Evolutionary conservation across 1,284 basidiomycete genomes (phyloP).

Genomic region (Puccinia coronata): DNA sequence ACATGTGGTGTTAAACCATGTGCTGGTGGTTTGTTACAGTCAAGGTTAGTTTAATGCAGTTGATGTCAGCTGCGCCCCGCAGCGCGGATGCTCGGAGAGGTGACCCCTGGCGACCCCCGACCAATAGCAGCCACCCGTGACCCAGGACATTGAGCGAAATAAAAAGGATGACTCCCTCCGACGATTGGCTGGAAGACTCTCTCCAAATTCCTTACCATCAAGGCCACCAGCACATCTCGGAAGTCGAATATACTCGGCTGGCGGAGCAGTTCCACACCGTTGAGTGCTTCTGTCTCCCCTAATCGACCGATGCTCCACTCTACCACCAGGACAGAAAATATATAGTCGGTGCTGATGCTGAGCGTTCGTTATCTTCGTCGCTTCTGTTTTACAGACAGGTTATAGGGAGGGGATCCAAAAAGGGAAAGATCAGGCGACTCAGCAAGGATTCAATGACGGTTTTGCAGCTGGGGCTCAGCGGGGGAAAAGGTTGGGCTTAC

Average conservation of each 20-base stretch:
- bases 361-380: background rate
- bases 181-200: constrained; percentile 22
- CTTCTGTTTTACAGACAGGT: constrained; percentile 25
- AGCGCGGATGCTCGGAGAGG: too few species aligned
- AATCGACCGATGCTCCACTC: background rate
- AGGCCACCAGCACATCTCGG: constrained; percentile 13
- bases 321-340: background rate
- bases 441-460: constrained; percentile 40
- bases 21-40: too few species aligned
- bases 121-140: background rate
- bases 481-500: constrained; percentile 33
- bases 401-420: constrained; percentile 34
- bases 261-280: constrained; percentile 35
- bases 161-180: background rate
- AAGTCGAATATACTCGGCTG: constrained; percentile 37
- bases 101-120: too few species aligned
- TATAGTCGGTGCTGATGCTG: background rate
- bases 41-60: too few species aligned
- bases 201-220: background rate
- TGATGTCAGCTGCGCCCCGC: too few species aligned
- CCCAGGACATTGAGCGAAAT: background rate
- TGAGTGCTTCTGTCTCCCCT: background rate
- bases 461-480: constrained; percentile 13
- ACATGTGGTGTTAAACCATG: too few species aligned
- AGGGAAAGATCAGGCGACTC: constrained; percentile 12